Evolutionary conservation across 495 filamentous ascomycete species (phyloP).

Genomic region (Neohortaea acidophila): DNA sequence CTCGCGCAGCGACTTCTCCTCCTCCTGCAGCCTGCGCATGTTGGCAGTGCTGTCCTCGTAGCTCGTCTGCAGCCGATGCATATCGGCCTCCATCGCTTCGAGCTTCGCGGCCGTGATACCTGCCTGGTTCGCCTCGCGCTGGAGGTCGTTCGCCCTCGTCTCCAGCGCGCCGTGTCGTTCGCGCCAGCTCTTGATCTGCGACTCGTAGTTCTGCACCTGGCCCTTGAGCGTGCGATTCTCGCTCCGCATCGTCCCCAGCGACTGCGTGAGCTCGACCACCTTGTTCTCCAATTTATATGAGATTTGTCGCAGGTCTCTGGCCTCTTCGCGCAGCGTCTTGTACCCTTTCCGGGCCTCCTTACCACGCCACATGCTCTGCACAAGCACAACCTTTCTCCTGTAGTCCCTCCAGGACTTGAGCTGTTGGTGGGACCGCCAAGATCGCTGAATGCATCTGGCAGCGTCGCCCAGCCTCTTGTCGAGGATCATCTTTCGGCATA

Average conservation of each 20-base stretch:
- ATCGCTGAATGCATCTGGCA: constrained; percentile 75
- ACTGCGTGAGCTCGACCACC: constrained; percentile 94
- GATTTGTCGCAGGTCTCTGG: constrained; percentile 94
- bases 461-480: constrained; percentile 89
- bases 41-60: constrained; percentile 75
- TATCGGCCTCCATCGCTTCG: constrained; percentile 79
- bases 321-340: constrained; percentile 83
- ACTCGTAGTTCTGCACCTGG: constrained; percentile 92
- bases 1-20: constrained; percentile 68
- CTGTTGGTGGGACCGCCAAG: constrained; percentile 68
- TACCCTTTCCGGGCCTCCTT: constrained; percentile 66
- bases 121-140: constrained; percentile 91
- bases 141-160: constrained; percentile 77
- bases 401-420: constrained; percentile 75
- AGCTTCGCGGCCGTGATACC: constrained; percentile 85
- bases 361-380: constrained; percentile 89
- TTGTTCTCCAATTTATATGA: constrained; percentile 99
- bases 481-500: constrained; percentile 76
- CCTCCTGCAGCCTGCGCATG: constrained; percentile 84
- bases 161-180: constrained; percentile 84
- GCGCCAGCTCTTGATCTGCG: constrained; percentile 88
- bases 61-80: constrained; percentile 73
- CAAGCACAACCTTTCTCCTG: constrained; percentile 70
- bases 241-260: constrained; percentile 73
- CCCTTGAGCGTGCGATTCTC: constrained; percentile 79